phyloP scores from a whole-genome alignment of 108 stramenopile species.

The Chaetoceros tenuissimus region DNA sequence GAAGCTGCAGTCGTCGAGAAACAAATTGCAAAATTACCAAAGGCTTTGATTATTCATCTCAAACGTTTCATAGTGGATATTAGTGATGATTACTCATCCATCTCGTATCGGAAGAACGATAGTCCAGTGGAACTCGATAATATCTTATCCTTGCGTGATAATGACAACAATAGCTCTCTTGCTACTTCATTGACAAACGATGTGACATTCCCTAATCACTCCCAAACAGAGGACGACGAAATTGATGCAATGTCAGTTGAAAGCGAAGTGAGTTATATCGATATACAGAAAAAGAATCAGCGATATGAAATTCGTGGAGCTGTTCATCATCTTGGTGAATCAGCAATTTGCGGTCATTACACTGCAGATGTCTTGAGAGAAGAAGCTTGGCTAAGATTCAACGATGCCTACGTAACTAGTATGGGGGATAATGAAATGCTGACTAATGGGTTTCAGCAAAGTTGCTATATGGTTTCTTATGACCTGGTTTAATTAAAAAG shows the following conservation, averaged over 20 bases:
- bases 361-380: slow-evolving; percentile 34
- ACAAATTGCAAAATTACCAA: slow-evolving; percentile 34
- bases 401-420: slow-evolving; percentile 46
- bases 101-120: slow-evolving; percentile 44
- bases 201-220: neutral
- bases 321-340: slow-evolving; percentile 46
- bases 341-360: slow-evolving; percentile 46
- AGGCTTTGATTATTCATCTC: slow-evolving; percentile 40
- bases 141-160: slow-evolving; percentile 17
- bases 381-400: slow-evolving; percentile 41
- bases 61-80: slow-evolving; percentile 55
- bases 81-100: slow-evolving; percentile 32
- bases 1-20: slow-evolving; percentile 32
- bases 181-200: slow-evolving; percentile 22
- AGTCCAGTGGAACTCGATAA: slow-evolving; percentile 27
- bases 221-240: too few species aligned
- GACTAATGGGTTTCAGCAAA: too few species aligned
- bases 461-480: too few species aligned
- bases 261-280: slow-evolving; percentile 1
- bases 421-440: too few species aligned
- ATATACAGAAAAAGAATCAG: neutral
- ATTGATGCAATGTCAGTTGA: neutral
- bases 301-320: slow-evolving; percentile 36
- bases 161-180: slow-evolving; percentile 11
- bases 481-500: too few species aligned